Evolutionary conservation across 176 grass and related monocot genomes (phyloP), one percentile per base, ranked within the genome.

Genomic region (Ensete glaucum): DNA sequence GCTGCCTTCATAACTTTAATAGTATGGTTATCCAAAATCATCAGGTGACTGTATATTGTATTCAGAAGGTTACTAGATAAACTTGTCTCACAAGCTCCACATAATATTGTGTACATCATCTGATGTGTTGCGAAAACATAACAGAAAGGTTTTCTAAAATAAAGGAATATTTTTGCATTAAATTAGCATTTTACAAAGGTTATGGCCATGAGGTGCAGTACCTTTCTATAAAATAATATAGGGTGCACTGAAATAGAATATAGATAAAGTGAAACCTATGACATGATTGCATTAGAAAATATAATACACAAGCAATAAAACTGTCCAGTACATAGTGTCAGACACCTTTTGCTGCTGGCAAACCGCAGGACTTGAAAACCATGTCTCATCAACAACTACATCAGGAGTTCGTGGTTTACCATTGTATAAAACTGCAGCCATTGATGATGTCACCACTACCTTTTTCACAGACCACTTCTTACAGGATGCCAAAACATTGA

Each of bases 391-490:
- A 60, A 84, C 77, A 27, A 84, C 69, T 52, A 69, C 69, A 67
- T 80, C 69, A 79, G 82, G 77, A 75, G 2, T 53, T 80, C 8
- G 67, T 4, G 68, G 75, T 24, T 17, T 74, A 62, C 16, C 60
- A 62, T 63, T 76, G 53, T 34, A 12, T n/a, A n/a, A 0, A 67
- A 84, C 62, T 11, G 82, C 76, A 60, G 82, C 76, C 59, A 69
- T 53, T 9, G 82, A 84, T 58, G 82, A 84, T n/a, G 82, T 84
- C 23, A 84, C 11, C 23, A 84, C 77, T 16, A 84, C 71, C 71
- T 70, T 79, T 55, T 80, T 84, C 17, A 80, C 14, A 58, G 76
- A 84, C 53, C 24, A 73, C 21, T 56, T 26, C 67, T 76, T 76
- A 10, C 82, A 84, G 9, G 82, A 75, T 7, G 48, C 19, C 26